Conservation (phyloP, 2,329 filamentous ascomycete species). For the Sporothrix protearum region DNA sequence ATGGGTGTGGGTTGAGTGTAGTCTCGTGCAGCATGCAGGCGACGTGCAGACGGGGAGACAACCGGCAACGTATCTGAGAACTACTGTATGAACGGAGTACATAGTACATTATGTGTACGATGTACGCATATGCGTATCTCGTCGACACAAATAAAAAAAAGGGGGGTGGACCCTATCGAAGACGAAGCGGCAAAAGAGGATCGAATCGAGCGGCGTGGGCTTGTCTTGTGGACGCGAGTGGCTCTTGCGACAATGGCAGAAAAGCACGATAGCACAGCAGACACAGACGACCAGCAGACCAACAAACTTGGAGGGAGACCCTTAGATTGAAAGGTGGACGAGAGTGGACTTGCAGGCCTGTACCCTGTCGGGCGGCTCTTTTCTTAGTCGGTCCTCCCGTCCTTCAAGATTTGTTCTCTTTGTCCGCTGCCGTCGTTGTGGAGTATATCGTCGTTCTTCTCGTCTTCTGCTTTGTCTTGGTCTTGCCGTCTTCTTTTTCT, state of each 20-base stretch:
- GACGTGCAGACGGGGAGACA: constrained; percentile 1
- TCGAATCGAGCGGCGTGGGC: not conserved
- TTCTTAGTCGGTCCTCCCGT: not conserved
- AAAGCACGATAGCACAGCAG: not conserved
- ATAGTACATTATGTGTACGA: too few species aligned
- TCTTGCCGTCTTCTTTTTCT: constrained; percentile 12
- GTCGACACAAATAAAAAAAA: not conserved
- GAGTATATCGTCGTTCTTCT: not conserved
- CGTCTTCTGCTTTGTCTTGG: not conserved
- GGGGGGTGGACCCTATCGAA: not conserved
- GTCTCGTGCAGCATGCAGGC: not conserved
- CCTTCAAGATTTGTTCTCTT: not conserved
- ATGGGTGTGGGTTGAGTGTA: not conserved
- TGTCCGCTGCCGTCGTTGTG: not conserved
- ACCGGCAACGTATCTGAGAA: not conserved
- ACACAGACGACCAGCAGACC: too few species aligned
- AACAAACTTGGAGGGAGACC: not conserved
- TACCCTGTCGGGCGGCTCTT: constrained; percentile 4
- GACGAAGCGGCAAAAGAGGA: not conserved
- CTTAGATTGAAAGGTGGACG: not conserved
- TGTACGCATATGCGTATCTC: not conserved
- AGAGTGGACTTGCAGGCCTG: not conserved
- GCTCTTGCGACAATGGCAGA: not conserved
- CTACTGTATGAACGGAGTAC: too few species aligned
- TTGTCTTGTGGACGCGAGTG: not conserved